Base-by-base conservation (phyloP, 2,329 filamentous ascomycete species). In the Cucurbitaria berberidis region DNA sequence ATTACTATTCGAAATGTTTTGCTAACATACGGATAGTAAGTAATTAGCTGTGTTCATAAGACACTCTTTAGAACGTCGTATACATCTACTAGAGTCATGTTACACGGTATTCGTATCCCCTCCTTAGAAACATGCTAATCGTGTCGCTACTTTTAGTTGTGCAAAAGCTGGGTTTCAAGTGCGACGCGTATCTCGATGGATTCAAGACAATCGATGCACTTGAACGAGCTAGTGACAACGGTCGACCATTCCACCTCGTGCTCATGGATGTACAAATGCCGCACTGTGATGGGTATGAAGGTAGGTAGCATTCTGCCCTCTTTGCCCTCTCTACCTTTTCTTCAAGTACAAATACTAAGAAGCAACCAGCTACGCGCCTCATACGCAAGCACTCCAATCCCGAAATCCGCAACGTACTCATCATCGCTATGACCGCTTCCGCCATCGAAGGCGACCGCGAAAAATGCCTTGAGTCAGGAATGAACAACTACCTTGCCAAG, bases 231-330 rank as follows among this genome's bases (percentile, higher is more conserved):
- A 89, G 89, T 3, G 81, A 79, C 39, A 88, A 90, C 57, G 88
- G 88, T 1, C 80, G 80, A 8, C 93, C 92, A 0, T 97, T 96
- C 76, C 92, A 97, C 67, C 83, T 97, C 27, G 88, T 96, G 35
- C 83, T 97, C 39, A 97, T 97, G 93, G 93, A 97, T 72, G 91
- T 96, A 3, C 92, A 96, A 76, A 97, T 97, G 93, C 93, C 93
- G 0, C 86, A 96, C 3, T 84, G 96, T 8, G 93, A 97, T 72
- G 93, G 93, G 5, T 96, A 96, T 71, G 90, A 96, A 74, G 68
- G 68, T 70, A 63, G 38, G 55, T 40, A n/a, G 5, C 7, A 4
- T 15, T n/a, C 6, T 18, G n/a, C 1, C 26, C 32, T 16, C 8
- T 9, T 15, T 18, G 18, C 5, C 32, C 27, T 30, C 1, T 3